A percentile compares a stretch with the other conserved stretches of the same genome.
These are phyloP conservation scores for Ogataea pini DNA, from an alignment of 805 yeast species.

Conservation along the genomic window DNA sequence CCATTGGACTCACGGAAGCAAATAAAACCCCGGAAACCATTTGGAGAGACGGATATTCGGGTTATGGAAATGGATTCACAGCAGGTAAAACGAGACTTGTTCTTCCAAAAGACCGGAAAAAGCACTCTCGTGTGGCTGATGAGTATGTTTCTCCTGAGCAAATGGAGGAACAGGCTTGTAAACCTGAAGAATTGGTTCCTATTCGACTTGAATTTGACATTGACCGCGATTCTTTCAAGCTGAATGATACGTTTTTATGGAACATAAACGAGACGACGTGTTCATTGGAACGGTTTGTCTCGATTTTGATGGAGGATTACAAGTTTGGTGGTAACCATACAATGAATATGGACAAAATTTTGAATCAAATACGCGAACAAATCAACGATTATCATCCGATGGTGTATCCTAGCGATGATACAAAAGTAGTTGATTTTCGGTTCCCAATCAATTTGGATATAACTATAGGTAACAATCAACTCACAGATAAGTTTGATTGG, in stretches of 20 bases:
- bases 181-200: slow-evolving; percentile 70
- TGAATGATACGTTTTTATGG: slow-evolving; percentile 90
- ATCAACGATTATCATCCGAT: slow-evolving; percentile 63
- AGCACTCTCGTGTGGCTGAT: slow-evolving; percentile 46
- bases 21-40: slow-evolving; percentile 57
- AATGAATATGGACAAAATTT: slow-evolving; percentile 41
- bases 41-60: slow-evolving; percentile 95
- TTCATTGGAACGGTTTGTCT: slow-evolving; percentile 70
- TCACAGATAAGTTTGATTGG: slow-evolving; percentile 95
- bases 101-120: slow-evolving; percentile 46
- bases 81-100: slow-evolving; percentile 50
- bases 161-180: slow-evolving; percentile 44
- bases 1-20: slow-evolving; percentile 51
- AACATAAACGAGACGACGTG: slow-evolving; percentile 73
- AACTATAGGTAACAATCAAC: slow-evolving; percentile 83
- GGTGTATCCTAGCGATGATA: slow-evolving; percentile 24
- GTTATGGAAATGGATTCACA: slow-evolving; percentile 91
- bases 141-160: slow-evolving; percentile 47
- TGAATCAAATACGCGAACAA: slow-evolving; percentile 72
- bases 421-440: slow-evolving; percentile 59
- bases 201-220: slow-evolving; percentile 82
- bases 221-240: slow-evolving; percentile 75
- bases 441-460: slow-evolving; percentile 82
- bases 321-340: slow-evolving; percentile 55
- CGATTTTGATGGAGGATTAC: slow-evolving; percentile 75